phyloP scores from a whole-genome alignment of 306 rosid species.

The Albizia julibrissin region DNA sequence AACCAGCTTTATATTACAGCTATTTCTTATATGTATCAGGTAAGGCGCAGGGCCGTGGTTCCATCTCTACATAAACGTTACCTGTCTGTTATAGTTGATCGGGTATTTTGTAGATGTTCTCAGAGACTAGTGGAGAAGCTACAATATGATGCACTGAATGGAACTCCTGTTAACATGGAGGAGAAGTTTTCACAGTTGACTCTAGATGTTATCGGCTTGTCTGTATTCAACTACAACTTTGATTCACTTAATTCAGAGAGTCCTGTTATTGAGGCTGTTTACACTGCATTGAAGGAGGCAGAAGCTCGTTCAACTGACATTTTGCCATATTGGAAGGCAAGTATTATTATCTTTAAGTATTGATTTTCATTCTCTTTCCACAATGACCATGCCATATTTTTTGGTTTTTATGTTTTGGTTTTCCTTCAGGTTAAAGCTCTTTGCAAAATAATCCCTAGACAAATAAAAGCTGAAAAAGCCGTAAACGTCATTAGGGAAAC shows the following conservation, averaged over 20 bases:
- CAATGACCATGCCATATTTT: background rate
- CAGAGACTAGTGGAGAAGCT: constrained; percentile 92
- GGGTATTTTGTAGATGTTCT: constrained; percentile 86
- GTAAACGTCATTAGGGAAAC: constrained; percentile 68
- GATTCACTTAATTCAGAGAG: constrained; percentile 74
- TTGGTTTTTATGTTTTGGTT: background rate
- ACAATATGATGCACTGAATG: constrained; percentile 58
- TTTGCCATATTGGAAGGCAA: constrained; percentile 95
- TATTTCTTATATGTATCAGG: constrained; percentile 55
- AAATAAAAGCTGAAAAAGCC: constrained; percentile 85
- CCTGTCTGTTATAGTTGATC: constrained; percentile 84
- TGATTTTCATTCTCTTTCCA: constrained; percentile 6
- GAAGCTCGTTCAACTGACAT: constrained; percentile 94
- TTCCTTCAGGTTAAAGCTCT: constrained; percentile 64
- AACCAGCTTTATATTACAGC: constrained; percentile 4
- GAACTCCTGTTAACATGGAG: constrained; percentile 89
- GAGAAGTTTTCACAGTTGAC: constrained; percentile 84
- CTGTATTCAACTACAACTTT: constrained; percentile 89
- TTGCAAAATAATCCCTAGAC: constrained; percentile 85
- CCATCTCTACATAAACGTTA: constrained; percentile 94
- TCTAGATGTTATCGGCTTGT: constrained; percentile 93
- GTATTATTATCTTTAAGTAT: constrained; percentile 16
- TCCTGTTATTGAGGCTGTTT: constrained; percentile 92
- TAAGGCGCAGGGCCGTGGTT: constrained; percentile 95
- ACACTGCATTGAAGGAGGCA: constrained; percentile 94